Percentiles rank a stretch among this genome's conserved stretches.
These are phyloP conservation scores for Scheffersomyces titani DNA, from an alignment of 1,139 yeast species.

Conservation along the genomic window DNA sequence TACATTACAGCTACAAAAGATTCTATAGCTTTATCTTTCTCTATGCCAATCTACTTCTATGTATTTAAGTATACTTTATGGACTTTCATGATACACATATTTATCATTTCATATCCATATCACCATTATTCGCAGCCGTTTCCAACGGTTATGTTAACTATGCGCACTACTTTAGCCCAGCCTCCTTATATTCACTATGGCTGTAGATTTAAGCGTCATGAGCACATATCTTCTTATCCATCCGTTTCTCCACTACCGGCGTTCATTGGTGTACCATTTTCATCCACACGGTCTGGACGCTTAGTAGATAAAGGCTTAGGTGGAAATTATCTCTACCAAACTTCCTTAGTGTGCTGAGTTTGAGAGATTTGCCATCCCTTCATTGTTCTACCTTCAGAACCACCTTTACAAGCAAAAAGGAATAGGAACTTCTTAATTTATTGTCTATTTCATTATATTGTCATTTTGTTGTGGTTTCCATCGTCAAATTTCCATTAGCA, in stretches of 20 bases:
- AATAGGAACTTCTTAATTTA: background rate
- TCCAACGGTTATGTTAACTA: background rate
- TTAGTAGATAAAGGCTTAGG: background rate
- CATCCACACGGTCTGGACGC: background rate
- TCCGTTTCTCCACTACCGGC: background rate
- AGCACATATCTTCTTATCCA: background rate
- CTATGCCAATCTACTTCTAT: background rate
- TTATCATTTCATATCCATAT: background rate
- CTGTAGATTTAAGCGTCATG: constrained; percentile 17
- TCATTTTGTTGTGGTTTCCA: background rate
- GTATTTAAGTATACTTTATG: too few relatives aligned
- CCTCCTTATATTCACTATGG: constrained; percentile 11
- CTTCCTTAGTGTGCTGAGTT: background rate
- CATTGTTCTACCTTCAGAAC: background rate
- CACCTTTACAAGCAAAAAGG: background rate
- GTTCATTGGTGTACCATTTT: background rate
- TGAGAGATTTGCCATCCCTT: background rate
- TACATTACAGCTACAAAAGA: too few relatives aligned
- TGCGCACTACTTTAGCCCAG: background rate
- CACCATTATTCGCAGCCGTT: background rate
- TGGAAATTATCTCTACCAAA: background rate
- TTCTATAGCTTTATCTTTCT: too few relatives aligned
- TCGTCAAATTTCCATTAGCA: background rate
- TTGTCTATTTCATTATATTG: background rate
- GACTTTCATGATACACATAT: too few relatives aligned